phyloP scores from a whole-genome alignment of 768 basidiomycete genomes.

The Auriscalpium microsporum region DNA sequence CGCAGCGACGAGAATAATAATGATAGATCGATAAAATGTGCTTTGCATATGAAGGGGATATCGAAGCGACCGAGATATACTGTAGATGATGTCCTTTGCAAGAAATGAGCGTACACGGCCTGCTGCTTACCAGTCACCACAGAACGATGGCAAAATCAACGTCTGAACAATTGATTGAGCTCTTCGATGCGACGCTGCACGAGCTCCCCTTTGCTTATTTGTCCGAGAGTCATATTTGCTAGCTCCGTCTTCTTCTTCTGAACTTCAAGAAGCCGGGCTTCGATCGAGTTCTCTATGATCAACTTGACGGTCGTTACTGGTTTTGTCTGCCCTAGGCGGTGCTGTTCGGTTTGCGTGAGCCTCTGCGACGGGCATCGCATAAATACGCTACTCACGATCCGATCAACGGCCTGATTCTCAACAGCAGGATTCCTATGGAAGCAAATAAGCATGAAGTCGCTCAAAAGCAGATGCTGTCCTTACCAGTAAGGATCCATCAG shows the following conservation, averaged over 20 bases:
- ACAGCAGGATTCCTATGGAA: constrained; percentile 85
- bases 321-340: constrained; percentile 90
- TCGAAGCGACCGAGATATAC: too few relatives aligned
- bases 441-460: not conserved
- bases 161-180: constrained; percentile 65
- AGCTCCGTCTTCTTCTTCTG: constrained; percentile 92
- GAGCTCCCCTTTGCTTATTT: constrained; percentile 83
- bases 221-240: constrained; percentile 89
- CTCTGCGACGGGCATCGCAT: not conserved
- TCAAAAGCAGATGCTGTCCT: constrained; percentile 9
- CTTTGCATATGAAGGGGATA: too few relatives aligned
- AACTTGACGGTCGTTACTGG: constrained; percentile 89
- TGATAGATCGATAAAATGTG: too few relatives aligned
- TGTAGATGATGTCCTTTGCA: too few relatives aligned
- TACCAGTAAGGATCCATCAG: constrained; percentile 97
- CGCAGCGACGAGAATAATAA: too few relatives aligned
- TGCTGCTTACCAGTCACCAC: too few relatives aligned
- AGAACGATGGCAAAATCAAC: constrained; percentile 1
- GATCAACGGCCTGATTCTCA: constrained; percentile 96
- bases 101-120: too few relatives aligned
- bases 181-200: constrained; percentile 85
- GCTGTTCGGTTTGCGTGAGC: constrained; percentile 36
- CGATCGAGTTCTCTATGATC: constrained; percentile 92
- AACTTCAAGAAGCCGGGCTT: constrained; percentile 84
- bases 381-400: constrained; percentile 58